A percentile compares a stretch with the other conserved stretches of the same genome.
Conservation (phyloP, 1,284 basidiomycete genomes). For the Puccinia triticina region DNA sequence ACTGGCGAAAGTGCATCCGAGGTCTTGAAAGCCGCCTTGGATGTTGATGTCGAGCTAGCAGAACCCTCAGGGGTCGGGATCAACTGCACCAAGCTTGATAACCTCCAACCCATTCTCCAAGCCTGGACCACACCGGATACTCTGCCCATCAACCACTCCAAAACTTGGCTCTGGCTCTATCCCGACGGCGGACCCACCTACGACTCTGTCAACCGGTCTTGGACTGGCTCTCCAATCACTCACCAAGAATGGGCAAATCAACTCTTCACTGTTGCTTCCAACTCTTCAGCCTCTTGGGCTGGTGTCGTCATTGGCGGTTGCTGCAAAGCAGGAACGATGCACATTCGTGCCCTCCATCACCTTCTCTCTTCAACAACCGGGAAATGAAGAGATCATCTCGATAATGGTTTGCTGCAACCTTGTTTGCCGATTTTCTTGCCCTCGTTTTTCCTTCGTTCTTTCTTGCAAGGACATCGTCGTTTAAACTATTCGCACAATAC, state of each 20-base stretch:
- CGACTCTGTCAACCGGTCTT: slow-evolving; percentile 65
- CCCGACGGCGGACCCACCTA: slow-evolving; percentile 72
- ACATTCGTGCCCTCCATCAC: slow-evolving; percentile 63
- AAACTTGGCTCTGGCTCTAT: slow-evolving; percentile 69
- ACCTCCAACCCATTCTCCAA: slow-evolving; percentile 1
- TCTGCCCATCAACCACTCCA: slow-evolving; percentile 23
- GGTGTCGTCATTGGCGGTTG: slow-evolving; percentile 73
- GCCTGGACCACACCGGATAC: slow-evolving; percentile 18
- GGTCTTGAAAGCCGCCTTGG: slow-evolving; percentile 27
- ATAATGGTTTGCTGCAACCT: no score
- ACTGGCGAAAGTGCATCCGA: slow-evolving; percentile 14
- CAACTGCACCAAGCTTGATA: slow-evolving; percentile 68
- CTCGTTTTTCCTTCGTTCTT: no score
- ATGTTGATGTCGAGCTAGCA: slow-evolving; percentile 49
- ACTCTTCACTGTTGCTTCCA: slow-evolving; percentile 38
- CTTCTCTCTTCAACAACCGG: background rate
- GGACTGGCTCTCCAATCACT: slow-evolving; percentile 59
- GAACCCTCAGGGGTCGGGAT: slow-evolving; percentile 68
- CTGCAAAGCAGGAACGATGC: slow-evolving; percentile 68
- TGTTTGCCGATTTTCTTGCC: no score
- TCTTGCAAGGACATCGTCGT: no score
- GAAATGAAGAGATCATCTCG: slow-evolving; percentile 57
- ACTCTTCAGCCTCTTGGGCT: slow-evolving; percentile 62
- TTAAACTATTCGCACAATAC: no score
- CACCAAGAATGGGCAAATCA: slow-evolving; percentile 48